Evolutionary conservation across 2,329 filamentous ascomycete genomes (phyloP), one percentile per base, ranked within the genome.

Genomic region (Trichoderma atrobrunneum): DNA sequence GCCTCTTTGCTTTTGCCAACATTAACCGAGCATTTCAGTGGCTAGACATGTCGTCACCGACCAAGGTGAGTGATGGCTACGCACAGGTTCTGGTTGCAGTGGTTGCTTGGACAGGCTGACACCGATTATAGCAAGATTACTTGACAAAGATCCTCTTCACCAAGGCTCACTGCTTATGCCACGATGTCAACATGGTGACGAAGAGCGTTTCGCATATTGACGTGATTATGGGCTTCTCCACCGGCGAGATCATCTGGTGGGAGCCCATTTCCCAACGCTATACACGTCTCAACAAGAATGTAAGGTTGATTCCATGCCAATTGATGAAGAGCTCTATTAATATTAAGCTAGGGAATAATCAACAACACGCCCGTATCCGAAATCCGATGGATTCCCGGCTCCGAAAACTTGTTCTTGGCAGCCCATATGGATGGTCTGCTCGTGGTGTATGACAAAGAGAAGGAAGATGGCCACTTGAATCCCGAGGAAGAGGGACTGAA

Each of bases 211-310:
- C 87, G 6, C 95, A 98, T 78, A 87, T 99, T 56, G 96, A 99
- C 79, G 86, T 99, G 24, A 90, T 97, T 72, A 93, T 99, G 90
- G 96, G 96, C 1, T 98, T 97, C 78, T 98, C 95, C 7, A 97
- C 95, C 0, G 94, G 95, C 51, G 96, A 99, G 81, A 94, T 99
- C 62, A 95, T 99, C 74, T 99, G 96, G 96, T 98, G 96, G 85
- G 96, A 99, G 82, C 95, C 96, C 12, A 93, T 98, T 78, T 95
- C 94, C 51, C 95, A 98, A 78, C 94, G 97, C 79, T 99, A 99
- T 81, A 93, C 94, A 3, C 91, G 96, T 24, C 87, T 99, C 78
- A 99, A 99, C 80, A 99, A 99, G 84, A 98, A 98, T 80, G 91
- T 92, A 87, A 74, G 56, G 28, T 18, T 21, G 48, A 7, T 18